Evolutionary conservation across 208 protist genomes (phyloP).

Genomic region (Leishmania guyanensis): DNA sequence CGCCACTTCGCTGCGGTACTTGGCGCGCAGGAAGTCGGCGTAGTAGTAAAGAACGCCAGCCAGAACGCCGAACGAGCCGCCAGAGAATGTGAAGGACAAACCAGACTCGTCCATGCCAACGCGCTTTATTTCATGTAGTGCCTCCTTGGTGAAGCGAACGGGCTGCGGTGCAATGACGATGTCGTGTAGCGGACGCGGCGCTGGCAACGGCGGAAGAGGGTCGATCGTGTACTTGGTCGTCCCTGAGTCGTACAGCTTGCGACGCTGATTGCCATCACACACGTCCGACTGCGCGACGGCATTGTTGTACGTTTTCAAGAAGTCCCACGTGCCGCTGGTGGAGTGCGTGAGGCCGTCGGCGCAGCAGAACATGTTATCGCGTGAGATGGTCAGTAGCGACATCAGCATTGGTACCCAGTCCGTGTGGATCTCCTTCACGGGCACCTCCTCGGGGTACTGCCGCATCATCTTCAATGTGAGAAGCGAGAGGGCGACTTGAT

Average conservation of each 20-base stretch:
- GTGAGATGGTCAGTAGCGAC: constrained; percentile 44
- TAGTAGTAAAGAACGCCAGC: constrained; percentile 55
- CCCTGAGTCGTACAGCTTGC: constrained; percentile 16
- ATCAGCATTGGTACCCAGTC: constrained; percentile 64
- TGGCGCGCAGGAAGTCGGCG: constrained; percentile 34
- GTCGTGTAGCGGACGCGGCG: constrained; percentile 34
- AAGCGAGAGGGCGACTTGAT: constrained; percentile 44
- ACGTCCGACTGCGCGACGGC: constrained; percentile 24
- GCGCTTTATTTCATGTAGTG: constrained; percentile 22
- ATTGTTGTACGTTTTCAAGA: constrained; percentile 26
- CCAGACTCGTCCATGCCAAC: constrained; percentile 31
- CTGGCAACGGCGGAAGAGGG: constrained; percentile 33
- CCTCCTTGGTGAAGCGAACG: constrained; percentile 24
- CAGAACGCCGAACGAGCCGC: constrained; percentile 60
- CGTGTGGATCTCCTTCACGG: constrained; percentile 62
- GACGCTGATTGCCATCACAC: constrained; percentile 39
- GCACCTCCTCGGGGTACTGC: constrained; percentile 60
- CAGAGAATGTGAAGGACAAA: constrained; percentile 54
- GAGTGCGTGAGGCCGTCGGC: neutral
- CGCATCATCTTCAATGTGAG: constrained; percentile 70
- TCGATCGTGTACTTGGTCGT: constrained; percentile 40
- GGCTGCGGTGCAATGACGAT: constrained; percentile 47
- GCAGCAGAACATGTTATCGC: constrained; percentile 39
- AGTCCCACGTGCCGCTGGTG: neutral
- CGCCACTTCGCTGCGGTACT: constrained; percentile 33